Evolutionary conservation across 2,329 filamentous ascomycete species (phyloP).

Genomic region (Phialophora verrucosa): DNA sequence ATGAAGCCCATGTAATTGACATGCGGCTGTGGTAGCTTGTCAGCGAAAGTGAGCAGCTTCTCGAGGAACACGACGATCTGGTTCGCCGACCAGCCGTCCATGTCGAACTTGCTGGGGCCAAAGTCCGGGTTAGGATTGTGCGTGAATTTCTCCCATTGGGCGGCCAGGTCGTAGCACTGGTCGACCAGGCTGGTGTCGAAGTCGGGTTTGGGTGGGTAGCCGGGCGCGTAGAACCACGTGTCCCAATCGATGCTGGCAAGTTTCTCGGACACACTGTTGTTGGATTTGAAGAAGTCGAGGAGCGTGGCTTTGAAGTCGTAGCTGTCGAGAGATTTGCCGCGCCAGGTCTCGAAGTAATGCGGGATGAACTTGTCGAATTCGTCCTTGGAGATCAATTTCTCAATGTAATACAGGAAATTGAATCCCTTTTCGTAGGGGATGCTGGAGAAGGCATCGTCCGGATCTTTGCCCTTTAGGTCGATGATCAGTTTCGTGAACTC

Average conservation of each 20-base stretch:
- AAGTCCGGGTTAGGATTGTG: slow-evolving; percentile 49
- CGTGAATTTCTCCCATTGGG: slow-evolving; percentile 73
- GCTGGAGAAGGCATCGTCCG: slow-evolving; percentile 92
- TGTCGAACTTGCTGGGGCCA: slow-evolving; percentile 70
- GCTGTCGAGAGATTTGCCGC: slow-evolving; percentile 85
- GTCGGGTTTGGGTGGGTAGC: slow-evolving; percentile 84
- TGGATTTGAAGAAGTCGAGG: slow-evolving; percentile 78
- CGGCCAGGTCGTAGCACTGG: slow-evolving; percentile 79
- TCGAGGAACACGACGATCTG: slow-evolving; percentile 93
- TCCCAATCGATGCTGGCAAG: slow-evolving; percentile 84
- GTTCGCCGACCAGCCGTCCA: slow-evolving; percentile 77
- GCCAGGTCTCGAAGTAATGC: slow-evolving; percentile 87
- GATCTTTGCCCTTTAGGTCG: slow-evolving; percentile 86
- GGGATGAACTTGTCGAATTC: slow-evolving; percentile 96
- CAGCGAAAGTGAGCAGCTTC: slow-evolving; percentile 70
- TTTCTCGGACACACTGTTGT: slow-evolving; percentile 62
- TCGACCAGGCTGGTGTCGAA: slow-evolving; percentile 90
- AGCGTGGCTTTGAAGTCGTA: slow-evolving; percentile 93
- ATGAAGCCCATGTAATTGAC: slow-evolving; percentile 73
- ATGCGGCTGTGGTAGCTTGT: slow-evolving; percentile 67
- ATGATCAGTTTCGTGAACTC: slow-evolving; percentile 92
- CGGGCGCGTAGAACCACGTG: slow-evolving; percentile 83
- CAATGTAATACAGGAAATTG: slow-evolving; percentile 88
- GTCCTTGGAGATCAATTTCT: slow-evolving; percentile 80
- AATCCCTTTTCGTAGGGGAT: slow-evolving; percentile 97